Evolutionary conservation across 805 yeast genomes (phyloP), one percentile per base, ranked within the genome.

Genomic region (Sugiyamaella floridensis): DNA sequence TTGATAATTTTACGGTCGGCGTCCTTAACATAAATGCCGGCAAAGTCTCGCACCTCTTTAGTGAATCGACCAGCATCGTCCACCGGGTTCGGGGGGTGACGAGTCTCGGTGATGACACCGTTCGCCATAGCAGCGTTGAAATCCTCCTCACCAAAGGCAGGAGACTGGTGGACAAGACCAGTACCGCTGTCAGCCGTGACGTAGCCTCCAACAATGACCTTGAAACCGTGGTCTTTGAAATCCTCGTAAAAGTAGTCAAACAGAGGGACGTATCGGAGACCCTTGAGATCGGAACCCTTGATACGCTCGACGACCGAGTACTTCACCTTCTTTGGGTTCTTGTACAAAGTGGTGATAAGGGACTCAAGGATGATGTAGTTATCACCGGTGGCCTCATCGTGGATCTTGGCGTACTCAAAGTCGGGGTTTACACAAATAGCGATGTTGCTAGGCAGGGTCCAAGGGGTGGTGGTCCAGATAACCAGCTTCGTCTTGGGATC

Each of bases 401-500:
- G 83, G 58, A 93, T 87, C 76, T 93, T 95, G 62, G 86, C 86
- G 66, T 93, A 93, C 72, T 89, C 97, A 57, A 89, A 82, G 10
- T 82, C 80, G 50, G 97, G 95, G 74, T 93, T 80, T 45, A 93
- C 98, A 66, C 96, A 90, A 57, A 93, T 78, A 12, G 90, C 92
- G 68, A 93, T 73, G 70, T 93, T 92, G 28, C 96, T 86, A 43
- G 99, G 99, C 67, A 93, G 77, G 48, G 99, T 95, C 99, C 99
- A 93, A 50, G 99, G 99, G 22, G 99, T 93, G 55, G 99, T 93
- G 45, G 99, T 93, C 99, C 99, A 93, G 9, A 98, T 98, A 41
- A 93, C 90, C 60, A 93, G 76, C 59, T 79, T 75, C 50, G 96
- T 87, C 64, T 85, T 81, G 58, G 88, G 89, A 64, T 90, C 95